Base-by-base conservation (phyloP, 192 early-diverging fungal genomes). In the Mortierella hygrophila region DNA sequence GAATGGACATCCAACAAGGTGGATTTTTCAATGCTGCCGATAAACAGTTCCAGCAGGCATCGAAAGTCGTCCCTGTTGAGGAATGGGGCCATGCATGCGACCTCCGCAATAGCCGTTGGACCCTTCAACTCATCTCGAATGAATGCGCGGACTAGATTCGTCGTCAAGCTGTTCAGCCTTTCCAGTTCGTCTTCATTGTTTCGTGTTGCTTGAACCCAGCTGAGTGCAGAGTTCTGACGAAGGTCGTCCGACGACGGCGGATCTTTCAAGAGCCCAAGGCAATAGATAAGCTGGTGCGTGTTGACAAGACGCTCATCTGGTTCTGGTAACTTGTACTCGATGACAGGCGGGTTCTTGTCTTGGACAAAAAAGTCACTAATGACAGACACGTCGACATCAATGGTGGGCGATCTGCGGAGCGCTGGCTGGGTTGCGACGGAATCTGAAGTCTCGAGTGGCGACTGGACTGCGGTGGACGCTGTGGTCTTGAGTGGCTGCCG, bases 81-180 rank as follows among this genome's bases (percentile, higher is more conserved):
- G 29, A 68, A 38, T 6, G 75, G 75, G 4, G 26, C 75, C 8
- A 77, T 7, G 26, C 44, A 77, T 6, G 29, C 26, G n/a, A 68
- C 41, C 55, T 77, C 75, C 1, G 63, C 15, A 21, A 77, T 40
- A 46, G 41, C 55, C 26, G 7, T 32, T 3, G 26, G 2, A 16
- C 47, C 57, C 42, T 77, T 68, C n/a, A 77, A 5, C 65, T 47
- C 75, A 26, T 77, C 75, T 20, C 44, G 40, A 35, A 47, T 47
- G 47, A 77, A 65, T 1, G 57, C 29, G 1, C 63, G 23, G 3
- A 49, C n/a, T 26, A 69, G 8, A 8, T 68, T 29, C 0, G 41
- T 68, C 6, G 75, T 63, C 7, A 77, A n/a, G 35, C 7, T 46
- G 8, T 35, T 23, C 4, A 77, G 55, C 18, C 75, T 21, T 16